Percentiles rank a stretch among this genome's conserved stretches.
Conservation (phyloP, 176 grass and related monocot species). For the Neostapfia colusana region DNA sequence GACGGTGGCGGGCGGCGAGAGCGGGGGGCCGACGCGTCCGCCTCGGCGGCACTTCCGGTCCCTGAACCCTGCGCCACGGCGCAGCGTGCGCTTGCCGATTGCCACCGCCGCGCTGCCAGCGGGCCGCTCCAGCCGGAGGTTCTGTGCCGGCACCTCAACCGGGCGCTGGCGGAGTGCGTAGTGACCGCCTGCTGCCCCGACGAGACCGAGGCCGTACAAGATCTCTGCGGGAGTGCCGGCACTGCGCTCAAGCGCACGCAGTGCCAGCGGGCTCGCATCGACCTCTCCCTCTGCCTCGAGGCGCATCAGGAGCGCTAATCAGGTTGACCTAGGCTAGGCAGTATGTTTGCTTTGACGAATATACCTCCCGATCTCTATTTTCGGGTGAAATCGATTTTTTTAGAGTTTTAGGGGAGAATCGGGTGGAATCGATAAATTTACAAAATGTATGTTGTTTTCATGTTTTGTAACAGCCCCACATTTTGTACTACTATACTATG, state of each 20-base stretch:
- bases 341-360: not conserved
- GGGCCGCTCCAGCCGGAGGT: slow-evolving; percentile 44
- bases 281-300: slow-evolving; percentile 72
- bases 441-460: not conserved
- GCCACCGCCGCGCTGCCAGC: slow-evolving; percentile 51
- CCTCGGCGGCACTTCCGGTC: slow-evolving; percentile 29
- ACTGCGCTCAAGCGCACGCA: slow-evolving; percentile 78
- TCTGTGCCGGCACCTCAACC: slow-evolving; percentile 78
- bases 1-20: not conserved
- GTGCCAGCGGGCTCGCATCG: slow-evolving; percentile 67
- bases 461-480: not conserved
- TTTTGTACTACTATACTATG: not conserved
- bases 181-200: slow-evolving; percentile 57
- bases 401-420: too few relatives aligned
- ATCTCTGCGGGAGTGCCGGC: slow-evolving; percentile 62
- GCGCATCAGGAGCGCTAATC: slow-evolving; percentile 49
- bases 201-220: slow-evolving; percentile 65
- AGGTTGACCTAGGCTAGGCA: too few relatives aligned
- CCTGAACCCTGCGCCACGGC: slow-evolving; percentile 40
- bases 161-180: slow-evolving; percentile 75
- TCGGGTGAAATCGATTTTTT: not conserved
- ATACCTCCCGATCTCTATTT: not conserved
- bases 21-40: not conserved
- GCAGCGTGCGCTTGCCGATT: slow-evolving; percentile 59
- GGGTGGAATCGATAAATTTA: not conserved